Base-by-base conservation (phyloP, 352 stramenopile genomes). In the Aphanomyces astaci region DNA sequence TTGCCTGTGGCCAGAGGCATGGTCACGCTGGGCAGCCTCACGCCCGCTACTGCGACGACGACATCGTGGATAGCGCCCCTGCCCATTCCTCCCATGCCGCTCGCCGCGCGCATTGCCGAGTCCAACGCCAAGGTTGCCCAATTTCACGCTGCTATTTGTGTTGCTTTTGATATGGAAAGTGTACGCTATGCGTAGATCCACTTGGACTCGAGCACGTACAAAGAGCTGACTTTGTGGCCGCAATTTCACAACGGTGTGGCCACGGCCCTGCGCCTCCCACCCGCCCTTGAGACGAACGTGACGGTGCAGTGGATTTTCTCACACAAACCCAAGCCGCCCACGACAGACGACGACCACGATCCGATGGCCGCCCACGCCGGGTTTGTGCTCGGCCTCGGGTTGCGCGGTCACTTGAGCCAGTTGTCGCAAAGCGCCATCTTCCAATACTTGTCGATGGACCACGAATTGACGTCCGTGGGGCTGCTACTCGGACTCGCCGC, bases 241-340 rank as follows among this genome's bases (percentile, higher is more conserved):
- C 92, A 99, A 71, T 99, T 99, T 77, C 96, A 99, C 75, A 99
- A 99, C 72, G 97, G 96, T 25, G 97, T 97, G 39, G 96, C 96
- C 4, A 96, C 94, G n/a, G 95, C 91, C 4, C 79, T 99, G 25
- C 81, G 93, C 4, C 79, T 99, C 13, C 77, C 84, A 2, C 13
- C 27, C 27, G 48, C 49, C 11, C 30, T 52, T 19, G 45, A 48
- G 48, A 36, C 53, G 11, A n/a, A 43, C 0, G 43, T n/a, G 9
- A 63, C 28, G 9, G 56, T 45, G 4, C 70, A 57, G 56, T 70
- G 31, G 59, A 51, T 19, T 27, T 43, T 55, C 5, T 40, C 43
- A 65, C 19, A 67, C 59, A 55, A 51, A 75, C 43, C 60, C 13
- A 17, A 66, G 13, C 73, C 77, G 7, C 43, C 40, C 52, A 15